Base-by-base conservation (phyloP, 2,329 filamentous ascomycete genomes). In the Dryadomyces sulphureus region DNA sequence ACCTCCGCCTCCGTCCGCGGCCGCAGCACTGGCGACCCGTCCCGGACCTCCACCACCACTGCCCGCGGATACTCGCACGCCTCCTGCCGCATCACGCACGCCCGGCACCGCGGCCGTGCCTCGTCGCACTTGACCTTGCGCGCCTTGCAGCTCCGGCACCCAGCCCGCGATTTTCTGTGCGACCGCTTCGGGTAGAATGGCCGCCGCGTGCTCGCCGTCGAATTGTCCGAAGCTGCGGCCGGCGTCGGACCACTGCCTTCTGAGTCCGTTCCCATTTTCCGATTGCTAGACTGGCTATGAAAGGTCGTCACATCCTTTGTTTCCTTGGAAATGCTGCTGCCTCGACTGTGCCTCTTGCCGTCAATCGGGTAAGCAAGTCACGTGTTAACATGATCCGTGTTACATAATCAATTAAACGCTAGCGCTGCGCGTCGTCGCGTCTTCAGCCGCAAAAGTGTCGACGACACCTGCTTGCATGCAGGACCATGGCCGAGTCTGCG, bases 101-200 rank as follows among this genome's bases (percentile, higher is more conserved):
- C 62, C 36, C 65, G 64, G 53, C 73, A 77, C 3, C 60, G 54
- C 0, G 73, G 73, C 24, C 62, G 65, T 5, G 53, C 61, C 54
- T 77, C 72, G 49, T 73, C 68, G 57, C 72, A 75, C 58, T 73
- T 75, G 45, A 73, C 68, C 57, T 72, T 74, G 46, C 73, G 67
- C 16, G 58, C 56, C 58, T 76, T 77, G 63, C 73, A 77, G 54
- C 68, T 72, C 50, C 60, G 61, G 53, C 73, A 77, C 6, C 50
- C 73, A 2, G 63, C 60, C 25, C 72, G 62, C 1, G 72, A 73
- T 57, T 77, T 77, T 52, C 63, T 70, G 56, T 77, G 73, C 41
- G 72, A 70, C 11, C 71, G 65, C 55, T 76, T 77, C 43, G 65
- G 50, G 46, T 67, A 44, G 65, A 70, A 1, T 62, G 62, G 43